These are phyloP conservation scores for Auriculariales sp. DNA, from an alignment of 768 basidiomycete species.

Conservation along the genomic window DNA sequence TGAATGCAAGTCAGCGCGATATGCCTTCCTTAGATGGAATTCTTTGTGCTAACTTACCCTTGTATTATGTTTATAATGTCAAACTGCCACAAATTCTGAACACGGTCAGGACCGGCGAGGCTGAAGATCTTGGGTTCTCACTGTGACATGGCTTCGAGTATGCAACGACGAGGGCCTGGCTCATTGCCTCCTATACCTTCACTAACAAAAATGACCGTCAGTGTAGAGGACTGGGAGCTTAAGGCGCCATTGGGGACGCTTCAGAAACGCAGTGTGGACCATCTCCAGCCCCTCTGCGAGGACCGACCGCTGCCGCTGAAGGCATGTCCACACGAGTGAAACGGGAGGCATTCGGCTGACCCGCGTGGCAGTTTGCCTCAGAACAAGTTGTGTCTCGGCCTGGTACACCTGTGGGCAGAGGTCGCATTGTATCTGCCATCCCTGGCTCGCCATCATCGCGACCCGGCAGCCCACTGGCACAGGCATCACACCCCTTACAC, in stretches of 20 bases:
- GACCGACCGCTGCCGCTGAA: slow-evolving; percentile 54
- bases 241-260: slow-evolving; percentile 62
- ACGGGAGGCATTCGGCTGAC: background rate
- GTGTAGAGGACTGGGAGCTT: slow-evolving; percentile 84
- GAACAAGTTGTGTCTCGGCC: slow-evolving; percentile 5
- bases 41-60: too few relatives aligned
- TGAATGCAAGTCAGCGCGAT: too few relatives aligned
- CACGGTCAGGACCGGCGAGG: too few relatives aligned
- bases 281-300: slow-evolving; percentile 48
- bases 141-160: too few relatives aligned
- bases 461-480: slow-evolving; percentile 8
- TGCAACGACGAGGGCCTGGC: background rate
- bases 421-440: background rate
- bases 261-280: slow-evolving; percentile 49
- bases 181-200: slow-evolving; percentile 3
- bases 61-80: too few relatives aligned
- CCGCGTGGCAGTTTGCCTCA: slow-evolving; percentile 1
- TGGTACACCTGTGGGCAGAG: slow-evolving; percentile 1
- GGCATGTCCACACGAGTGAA: slow-evolving; percentile 17
- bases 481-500: slow-evolving; percentile 31
- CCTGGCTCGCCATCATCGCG: slow-evolving; percentile 9
- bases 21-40: too few relatives aligned
- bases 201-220: slow-evolving; percentile 33
- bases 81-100: too few relatives aligned
- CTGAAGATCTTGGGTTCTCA: too few relatives aligned